These are phyloP conservation scores for Cyclotella distinguenda DNA, from an alignment of 108 stramenopile genomes.

Conservation along the genomic window DNA sequence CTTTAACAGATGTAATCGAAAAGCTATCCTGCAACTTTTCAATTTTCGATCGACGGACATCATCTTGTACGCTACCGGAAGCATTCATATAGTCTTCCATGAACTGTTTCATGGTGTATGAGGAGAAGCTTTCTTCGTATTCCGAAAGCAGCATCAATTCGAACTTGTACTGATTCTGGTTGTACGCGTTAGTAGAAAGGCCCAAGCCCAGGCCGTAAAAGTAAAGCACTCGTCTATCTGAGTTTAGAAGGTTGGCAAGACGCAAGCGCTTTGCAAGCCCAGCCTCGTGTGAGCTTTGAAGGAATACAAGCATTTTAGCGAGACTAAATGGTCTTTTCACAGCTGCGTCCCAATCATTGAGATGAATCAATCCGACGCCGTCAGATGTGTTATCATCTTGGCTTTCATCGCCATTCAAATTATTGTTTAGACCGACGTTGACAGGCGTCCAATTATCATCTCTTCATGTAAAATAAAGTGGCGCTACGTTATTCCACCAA, in stretches of 20 bases:
- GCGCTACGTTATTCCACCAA: too few relatives aligned
- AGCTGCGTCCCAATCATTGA: slow-evolving; percentile 66
- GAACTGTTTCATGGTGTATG: slow-evolving; percentile 71
- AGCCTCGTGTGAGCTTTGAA: slow-evolving; percentile 64
- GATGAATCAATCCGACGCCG: not conserved
- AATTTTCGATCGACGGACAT: slow-evolving; percentile 21
- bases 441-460: slow-evolving; percentile 49
- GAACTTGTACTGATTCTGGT: slow-evolving; percentile 67
- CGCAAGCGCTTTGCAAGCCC: slow-evolving; percentile 72
- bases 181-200: slow-evolving; percentile 65
- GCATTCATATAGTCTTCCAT: slow-evolving; percentile 60
- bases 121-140: slow-evolving; percentile 70
- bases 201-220: slow-evolving; percentile 78
- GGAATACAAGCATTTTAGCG: slow-evolving; percentile 64
- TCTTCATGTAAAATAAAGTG: too few relatives aligned
- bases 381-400: slow-evolving; percentile 3
- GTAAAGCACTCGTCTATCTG: slow-evolving; percentile 64
- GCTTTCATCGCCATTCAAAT: not conserved
- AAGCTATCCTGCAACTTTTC: slow-evolving; percentile 51
- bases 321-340: slow-evolving; percentile 72
- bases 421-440: slow-evolving; percentile 42
- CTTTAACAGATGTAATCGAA: slow-evolving; percentile 65
- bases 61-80: slow-evolving; percentile 5
- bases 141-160: slow-evolving; percentile 63
- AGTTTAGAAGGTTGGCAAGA: slow-evolving; percentile 62